Evolutionary conservation across 495 filamentous ascomycete genomes (phyloP).

Genomic region (Penicillium simplicissimum): DNA sequence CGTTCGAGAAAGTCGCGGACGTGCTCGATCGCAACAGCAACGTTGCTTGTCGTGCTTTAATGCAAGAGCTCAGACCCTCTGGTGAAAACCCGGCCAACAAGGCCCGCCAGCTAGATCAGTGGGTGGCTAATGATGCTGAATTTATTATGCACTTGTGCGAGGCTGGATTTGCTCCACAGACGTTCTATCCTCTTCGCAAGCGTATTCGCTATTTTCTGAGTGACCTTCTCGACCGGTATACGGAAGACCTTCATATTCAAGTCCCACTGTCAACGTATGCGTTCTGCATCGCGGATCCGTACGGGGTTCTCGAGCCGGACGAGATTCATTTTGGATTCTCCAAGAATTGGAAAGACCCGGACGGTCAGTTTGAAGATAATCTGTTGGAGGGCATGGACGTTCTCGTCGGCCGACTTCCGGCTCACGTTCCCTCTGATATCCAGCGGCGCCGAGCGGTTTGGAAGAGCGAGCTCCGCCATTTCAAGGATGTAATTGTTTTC

Average conservation of each 20-base stretch:
- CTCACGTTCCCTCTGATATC: conserved; percentile 79
- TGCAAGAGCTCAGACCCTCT: conserved; percentile 40
- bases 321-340: conserved; percentile 86
- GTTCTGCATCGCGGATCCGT: conserved; percentile 81
- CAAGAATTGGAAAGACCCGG: conserved; percentile 53
- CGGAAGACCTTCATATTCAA: conserved; percentile 67
- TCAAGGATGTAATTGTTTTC: conserved; percentile 88
- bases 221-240: conserved; percentile 53
- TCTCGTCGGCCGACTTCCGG: conserved; percentile 82
- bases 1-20: conserved; percentile 53
- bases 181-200: conserved; percentile 59
- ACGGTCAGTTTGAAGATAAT: conserved; percentile 59
- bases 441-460: conserved; percentile 67
- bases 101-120: conserved; percentile 36
- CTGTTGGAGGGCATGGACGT: conserved; percentile 69
- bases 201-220: conserved; percentile 55
- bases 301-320: conserved; percentile 64
- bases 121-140: conserved; percentile 36
- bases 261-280: conserved; percentile 75
- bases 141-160: conserved; percentile 42
- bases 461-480: conserved; percentile 66
- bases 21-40: conserved; percentile 51
- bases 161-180: conserved; percentile 64
- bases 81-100: conserved; percentile 26
- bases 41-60: conserved; percentile 37